Evolutionary conservation across 495 filamentous ascomycete genomes (phyloP), one percentile per base, ranked within the genome.

Genomic region (Astrothelium subdiscretum): DNA sequence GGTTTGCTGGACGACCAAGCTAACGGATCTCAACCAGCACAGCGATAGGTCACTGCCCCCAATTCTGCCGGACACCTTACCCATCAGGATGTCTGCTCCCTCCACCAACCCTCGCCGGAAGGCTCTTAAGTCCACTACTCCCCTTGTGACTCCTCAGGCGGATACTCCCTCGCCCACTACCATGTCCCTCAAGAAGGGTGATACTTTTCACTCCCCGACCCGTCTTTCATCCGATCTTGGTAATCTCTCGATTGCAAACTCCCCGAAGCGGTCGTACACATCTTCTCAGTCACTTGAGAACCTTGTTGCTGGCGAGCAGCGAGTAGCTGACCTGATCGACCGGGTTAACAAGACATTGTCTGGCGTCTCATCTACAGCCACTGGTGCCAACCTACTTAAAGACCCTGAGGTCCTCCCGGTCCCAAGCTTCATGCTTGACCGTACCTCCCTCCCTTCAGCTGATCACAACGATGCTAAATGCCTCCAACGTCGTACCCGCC

Each of bases 251-350:
- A 80, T 82, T 64, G 67, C 68, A 67, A 76, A 76, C 62, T 74
- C 77, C 57, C 81, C 81, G 64, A 78, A 78, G 58, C 84, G 85
- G 42, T 84, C 85, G 13, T 79, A 83, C 61, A 84, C 84, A 63
- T 83, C 75, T 68, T 75, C 84, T 52, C 81, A 87, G 75, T 79
- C 83, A 31, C 67, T 76, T 20, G 74, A 73, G 54, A 69, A 74
- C 27, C 66, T 75, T 22, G 63, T 73, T 27, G 62, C 67, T 59
- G 67, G 65, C 15, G 65, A 68, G 32, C 67, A 65, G 10, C 71
- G 67, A 38, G 64, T 73, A 11, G 63, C 66, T 38, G 67, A 71
- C 57, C 31, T 76, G 20, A 63, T 76, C 12, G 63, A 65, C 15
- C 52, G 68, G 22, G 66, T 77, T 38, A 71, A 75, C 63, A 68